Evolutionary conservation across 306 rosid genomes (phyloP), one percentile per base, ranked within the genome.

Genomic region (Vigna mungo): DNA sequence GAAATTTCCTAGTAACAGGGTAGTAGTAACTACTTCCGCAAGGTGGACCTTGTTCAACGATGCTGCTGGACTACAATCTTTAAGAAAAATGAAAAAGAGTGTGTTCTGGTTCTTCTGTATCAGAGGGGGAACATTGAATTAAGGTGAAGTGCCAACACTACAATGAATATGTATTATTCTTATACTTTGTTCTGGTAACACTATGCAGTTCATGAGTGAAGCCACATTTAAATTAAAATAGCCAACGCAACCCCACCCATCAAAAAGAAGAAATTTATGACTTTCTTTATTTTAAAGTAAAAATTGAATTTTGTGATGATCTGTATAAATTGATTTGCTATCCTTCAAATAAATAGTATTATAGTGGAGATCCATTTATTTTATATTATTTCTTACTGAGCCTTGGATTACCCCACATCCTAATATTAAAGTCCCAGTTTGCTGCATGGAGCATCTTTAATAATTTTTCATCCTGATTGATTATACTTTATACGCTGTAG

Each of bases 51-150:
- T 80, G 78, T 48, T 68, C 84, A 90, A 9, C 87, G 60, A 64
- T 94, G 94, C 79, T 84, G 90, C 84, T 94, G 97, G 98, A 89
- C 96, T 54, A 74, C 90, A 56, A 83, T 71, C 56, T 80, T 92
- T 16, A 86, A 82, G 86, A 90, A 89, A 88, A 83, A 86, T 60
- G 93, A 85, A 78, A 87, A 85, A 75, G 89, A 89, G 49, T 74
- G 78, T 81, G 87, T 86, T 20, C 75, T 92, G 71, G 80, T 81
- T 80, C 80, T 90, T 65, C 87, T 94, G 46, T 90, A 90, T 86
- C 93, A 80, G 70, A 87, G 87, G 71, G 94, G 98, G 77, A 88
- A 62, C 80, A 85, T 94, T 80, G 97, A 94, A 82, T 81, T 90
- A 85, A 94, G 98, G 98, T 92, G 82, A 81, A 83, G 64, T 73